Conservation (phyloP, 257 asterid species). For the Penstemon davidsonii region DNA sequence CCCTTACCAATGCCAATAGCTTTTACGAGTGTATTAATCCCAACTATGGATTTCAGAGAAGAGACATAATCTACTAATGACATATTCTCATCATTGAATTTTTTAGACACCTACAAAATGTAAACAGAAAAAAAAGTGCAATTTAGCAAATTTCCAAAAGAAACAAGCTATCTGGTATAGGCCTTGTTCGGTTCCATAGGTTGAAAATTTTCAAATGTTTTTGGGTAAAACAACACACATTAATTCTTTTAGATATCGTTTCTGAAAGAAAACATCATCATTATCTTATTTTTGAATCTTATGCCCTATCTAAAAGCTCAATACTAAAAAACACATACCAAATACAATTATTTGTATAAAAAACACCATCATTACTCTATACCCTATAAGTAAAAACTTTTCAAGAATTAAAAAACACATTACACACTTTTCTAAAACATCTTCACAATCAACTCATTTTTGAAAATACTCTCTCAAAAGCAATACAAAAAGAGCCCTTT, state of each 20-base stretch:
- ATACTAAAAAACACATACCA: no score
- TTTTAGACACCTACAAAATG: slow-evolving; percentile 47
- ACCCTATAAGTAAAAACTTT: no score
- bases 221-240: no score
- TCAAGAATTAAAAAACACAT: neutral
- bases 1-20: slow-evolving; percentile 68
- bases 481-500: no score
- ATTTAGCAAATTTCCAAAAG: neutral
- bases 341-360: no score
- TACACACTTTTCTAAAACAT: neutral
- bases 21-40: slow-evolving; percentile 52
- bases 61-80: slow-evolving; percentile 53
- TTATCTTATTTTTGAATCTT: no score
- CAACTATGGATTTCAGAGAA: slow-evolving; percentile 59
- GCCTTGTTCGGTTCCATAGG: no score
- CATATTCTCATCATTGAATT: slow-evolving; percentile 51
- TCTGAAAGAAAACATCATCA: no score
- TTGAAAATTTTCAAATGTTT: no score
- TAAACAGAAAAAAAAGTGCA: slow-evolving; percentile 10
- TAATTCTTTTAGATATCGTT: no score
- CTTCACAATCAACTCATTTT: neutral
- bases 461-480: neutral
- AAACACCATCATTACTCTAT: neutral
- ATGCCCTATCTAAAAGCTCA: no score
- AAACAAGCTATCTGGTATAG: neutral